Evolutionary conservation across 73 alveolate species (phyloP).

Genomic region (Tetrahymena elliotti): DNA sequence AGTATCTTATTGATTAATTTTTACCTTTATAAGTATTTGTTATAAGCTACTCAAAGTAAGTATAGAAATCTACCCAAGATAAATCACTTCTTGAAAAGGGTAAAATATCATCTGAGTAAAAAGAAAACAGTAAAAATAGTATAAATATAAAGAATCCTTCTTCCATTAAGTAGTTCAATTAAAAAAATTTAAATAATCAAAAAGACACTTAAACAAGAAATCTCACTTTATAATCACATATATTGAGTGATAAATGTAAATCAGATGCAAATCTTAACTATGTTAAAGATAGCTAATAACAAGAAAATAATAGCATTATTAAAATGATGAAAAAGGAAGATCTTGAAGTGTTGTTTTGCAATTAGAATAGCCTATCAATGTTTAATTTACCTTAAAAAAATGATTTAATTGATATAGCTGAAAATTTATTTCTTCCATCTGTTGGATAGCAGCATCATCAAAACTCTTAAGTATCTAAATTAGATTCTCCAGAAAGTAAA

Average conservation of each 20-base stretch:
- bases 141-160: neutral
- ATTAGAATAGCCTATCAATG: neutral
- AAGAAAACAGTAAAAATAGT: too few relatives aligned
- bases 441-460: neutral
- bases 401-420: neutral
- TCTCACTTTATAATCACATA: neutral
- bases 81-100: neutral
- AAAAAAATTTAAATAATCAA: too few relatives aligned
- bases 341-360: neutral
- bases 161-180: neutral
- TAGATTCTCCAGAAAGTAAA: neutral
- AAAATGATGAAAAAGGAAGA: neutral
- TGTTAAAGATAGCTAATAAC: neutral
- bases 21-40: neutral
- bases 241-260: neutral
- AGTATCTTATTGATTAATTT: neutral
- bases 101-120: too few relatives aligned
- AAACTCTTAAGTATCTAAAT: neutral
- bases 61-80: neutral
- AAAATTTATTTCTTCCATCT: neutral
- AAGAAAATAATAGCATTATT: neutral
- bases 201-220: neutral
- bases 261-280: neutral
- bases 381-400: neutral
- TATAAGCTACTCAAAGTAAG: neutral